These are phyloP conservation scores for Saururus chinensis DNA, from an alignment of 164 flowering plant genomes.

Conservation along the genomic window DNA sequence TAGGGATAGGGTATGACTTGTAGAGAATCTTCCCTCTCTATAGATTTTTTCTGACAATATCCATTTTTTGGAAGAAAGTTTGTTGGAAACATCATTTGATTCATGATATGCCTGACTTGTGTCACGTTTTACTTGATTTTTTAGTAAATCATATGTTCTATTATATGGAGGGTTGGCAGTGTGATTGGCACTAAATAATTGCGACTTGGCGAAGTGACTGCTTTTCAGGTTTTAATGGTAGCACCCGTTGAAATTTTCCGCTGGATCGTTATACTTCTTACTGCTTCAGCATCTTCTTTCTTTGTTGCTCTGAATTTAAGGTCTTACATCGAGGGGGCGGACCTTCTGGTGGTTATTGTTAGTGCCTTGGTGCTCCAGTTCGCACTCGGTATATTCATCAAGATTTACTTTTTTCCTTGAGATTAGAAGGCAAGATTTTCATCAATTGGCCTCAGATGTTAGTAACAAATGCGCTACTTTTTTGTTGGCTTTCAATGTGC, in stretches of 20 bases:
- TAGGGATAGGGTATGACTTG: too few relatives aligned
- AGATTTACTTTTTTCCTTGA: slow-evolving; percentile 71
- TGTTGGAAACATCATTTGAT: too few relatives aligned
- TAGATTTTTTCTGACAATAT: too few relatives aligned
- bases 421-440: background rate
- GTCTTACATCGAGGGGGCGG: slow-evolving; percentile 37
- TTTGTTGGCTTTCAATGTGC: background rate
- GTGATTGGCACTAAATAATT: background rate
- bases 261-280: slow-evolving; percentile 59
- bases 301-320: slow-evolving; percentile 70
- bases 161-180: background rate
- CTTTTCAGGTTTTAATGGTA: slow-evolving; percentile 64
- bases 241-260: slow-evolving; percentile 75
- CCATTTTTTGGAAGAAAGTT: too few relatives aligned
- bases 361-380: slow-evolving; percentile 72
- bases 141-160: background rate
- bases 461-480: too few relatives aligned
- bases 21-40: too few relatives aligned
- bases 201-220: background rate
- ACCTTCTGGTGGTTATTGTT: slow-evolving; percentile 40
- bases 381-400: slow-evolving; percentile 78
- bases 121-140: too few relatives aligned
- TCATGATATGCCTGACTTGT: too few relatives aligned
- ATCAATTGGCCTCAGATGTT: background rate
- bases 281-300: slow-evolving; percentile 64